Evolutionary conservation across 2,329 filamentous ascomycete genomes (phyloP).

Genomic region (Curvularia sp.): DNA sequence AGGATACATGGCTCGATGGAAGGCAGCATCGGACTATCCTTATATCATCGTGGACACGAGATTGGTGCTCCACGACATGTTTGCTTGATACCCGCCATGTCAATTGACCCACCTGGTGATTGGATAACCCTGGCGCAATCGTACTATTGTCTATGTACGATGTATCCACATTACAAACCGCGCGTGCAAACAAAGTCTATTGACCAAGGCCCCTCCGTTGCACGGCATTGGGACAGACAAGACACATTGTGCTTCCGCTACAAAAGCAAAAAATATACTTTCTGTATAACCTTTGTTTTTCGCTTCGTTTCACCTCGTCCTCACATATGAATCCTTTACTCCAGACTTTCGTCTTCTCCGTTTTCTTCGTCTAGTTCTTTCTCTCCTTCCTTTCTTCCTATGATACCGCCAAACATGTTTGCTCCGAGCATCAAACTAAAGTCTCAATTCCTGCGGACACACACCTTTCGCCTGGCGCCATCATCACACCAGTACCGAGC

Average conservation of each 20-base stretch:
- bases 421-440: not conserved
- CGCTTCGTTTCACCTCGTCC: not conserved
- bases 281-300: not conserved
- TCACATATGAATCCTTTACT: not conserved
- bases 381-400: not conserved
- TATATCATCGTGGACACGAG: not conserved
- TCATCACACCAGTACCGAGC: conserved; percentile 11
- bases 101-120: conserved; percentile 7
- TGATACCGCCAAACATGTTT: conserved; percentile 12
- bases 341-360: not conserved
- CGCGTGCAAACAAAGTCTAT: not conserved
- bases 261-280: not conserved
- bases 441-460: conserved; percentile 6
- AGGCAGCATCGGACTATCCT: not conserved
- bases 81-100: not conserved
- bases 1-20: not conserved
- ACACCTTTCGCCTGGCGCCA: not conserved
- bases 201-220: not conserved
- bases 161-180: conserved; percentile 3
- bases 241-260: not conserved
- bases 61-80: not conserved
- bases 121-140: conserved; percentile 2
- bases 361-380: not conserved
- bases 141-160: not conserved
- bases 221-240: conserved; percentile 1